Percentiles rank a stretch among this genome's conserved stretches.
Evolutionary conservation across 2,329 filamentous ascomycete genomes (phyloP).

Genomic region (Pleochaeta shiraiana): DNA sequence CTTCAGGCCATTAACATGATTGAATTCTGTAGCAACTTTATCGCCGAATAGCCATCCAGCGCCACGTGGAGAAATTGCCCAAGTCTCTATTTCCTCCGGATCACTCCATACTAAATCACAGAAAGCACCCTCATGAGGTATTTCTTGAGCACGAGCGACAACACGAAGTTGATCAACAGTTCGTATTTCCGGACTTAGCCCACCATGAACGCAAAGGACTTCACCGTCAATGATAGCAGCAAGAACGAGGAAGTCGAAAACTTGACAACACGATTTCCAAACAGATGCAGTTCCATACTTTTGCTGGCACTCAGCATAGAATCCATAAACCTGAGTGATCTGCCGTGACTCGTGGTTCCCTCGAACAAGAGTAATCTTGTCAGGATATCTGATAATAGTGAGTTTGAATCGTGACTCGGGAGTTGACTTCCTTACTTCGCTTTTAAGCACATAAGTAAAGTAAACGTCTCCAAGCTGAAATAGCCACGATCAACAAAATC

Average conservation of each 20-base stretch:
- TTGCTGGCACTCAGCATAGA: conserved; percentile 56
- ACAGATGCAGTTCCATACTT: conserved; percentile 61
- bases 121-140: conserved; percentile 57
- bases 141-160: conserved; percentile 52
- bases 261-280: conserved; percentile 60
- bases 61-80: conserved; percentile 45
- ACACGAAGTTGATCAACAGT: conserved; percentile 56
- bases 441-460: conserved; percentile 48
- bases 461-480: conserved; percentile 53
- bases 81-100: conserved; percentile 48
- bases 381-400: conserved; percentile 33
- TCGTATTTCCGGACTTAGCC: conserved; percentile 49
- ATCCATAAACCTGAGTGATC: conserved; percentile 59
- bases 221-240: conserved; percentile 54
- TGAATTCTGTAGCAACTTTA: conserved; percentile 55
- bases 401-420: background rate
- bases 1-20: conserved; percentile 51
- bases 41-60: conserved; percentile 34
- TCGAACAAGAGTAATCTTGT: conserved; percentile 49
- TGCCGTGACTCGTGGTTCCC: conserved; percentile 59
- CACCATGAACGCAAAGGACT: conserved; percentile 52
- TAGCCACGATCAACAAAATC: conserved; percentile 58
- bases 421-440: conserved; percentile 31
- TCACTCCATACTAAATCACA: conserved; percentile 61
- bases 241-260: conserved; percentile 56